Percentiles rank a stretch among this genome's conserved stretches.
Conservation (phyloP, 2,329 filamentous ascomycete genomes). For the Escovopsis weberi region DNA sequence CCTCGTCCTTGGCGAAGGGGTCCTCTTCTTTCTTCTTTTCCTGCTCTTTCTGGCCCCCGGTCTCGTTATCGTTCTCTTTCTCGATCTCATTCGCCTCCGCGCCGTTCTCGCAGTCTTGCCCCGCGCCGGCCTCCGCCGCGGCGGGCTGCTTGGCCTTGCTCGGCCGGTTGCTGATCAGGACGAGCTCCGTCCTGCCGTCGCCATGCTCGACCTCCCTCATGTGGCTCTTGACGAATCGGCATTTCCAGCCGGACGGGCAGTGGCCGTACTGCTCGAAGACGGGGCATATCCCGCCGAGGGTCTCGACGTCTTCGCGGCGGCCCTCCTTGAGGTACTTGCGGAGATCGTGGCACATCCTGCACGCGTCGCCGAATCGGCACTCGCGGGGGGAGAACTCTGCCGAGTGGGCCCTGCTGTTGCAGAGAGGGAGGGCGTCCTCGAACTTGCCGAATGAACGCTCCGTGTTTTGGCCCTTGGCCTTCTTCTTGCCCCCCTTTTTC, state of each 20-base stretch:
- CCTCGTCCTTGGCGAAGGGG: constrained; percentile 11
- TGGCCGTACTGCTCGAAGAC: constrained; percentile 62
- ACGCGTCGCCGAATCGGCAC: constrained; percentile 68
- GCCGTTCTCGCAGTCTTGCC: no score
- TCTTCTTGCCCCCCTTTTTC: constrained; percentile 31
- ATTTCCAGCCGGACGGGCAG: constrained; percentile 85
- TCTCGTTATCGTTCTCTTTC: not conserved
- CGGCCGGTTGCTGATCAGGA: constrained; percentile 40
- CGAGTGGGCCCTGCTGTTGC: constrained; percentile 54
- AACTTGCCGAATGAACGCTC: constrained; percentile 69
- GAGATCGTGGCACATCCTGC: constrained; percentile 71
- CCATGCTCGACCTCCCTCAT: constrained; percentile 63
- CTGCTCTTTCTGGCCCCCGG: constrained; percentile 6
- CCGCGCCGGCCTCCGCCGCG: not conserved
- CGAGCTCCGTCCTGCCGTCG: constrained; percentile 71
- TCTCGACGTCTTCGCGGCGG: constrained; percentile 64
- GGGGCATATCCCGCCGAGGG: constrained; percentile 66
- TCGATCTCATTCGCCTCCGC: no score
- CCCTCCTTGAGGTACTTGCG: constrained; percentile 73
- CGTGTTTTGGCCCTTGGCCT: constrained; percentile 59
- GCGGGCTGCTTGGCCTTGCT: constrained; percentile 5
- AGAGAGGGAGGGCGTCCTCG: constrained; percentile 62
- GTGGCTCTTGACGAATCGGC: constrained; percentile 78
- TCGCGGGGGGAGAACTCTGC: constrained; percentile 69
- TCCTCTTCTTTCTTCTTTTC: constrained; percentile 20